Evolutionary conservation across 208 protist species (phyloP).

Genomic region (Trichomonas vaginalis): DNA sequence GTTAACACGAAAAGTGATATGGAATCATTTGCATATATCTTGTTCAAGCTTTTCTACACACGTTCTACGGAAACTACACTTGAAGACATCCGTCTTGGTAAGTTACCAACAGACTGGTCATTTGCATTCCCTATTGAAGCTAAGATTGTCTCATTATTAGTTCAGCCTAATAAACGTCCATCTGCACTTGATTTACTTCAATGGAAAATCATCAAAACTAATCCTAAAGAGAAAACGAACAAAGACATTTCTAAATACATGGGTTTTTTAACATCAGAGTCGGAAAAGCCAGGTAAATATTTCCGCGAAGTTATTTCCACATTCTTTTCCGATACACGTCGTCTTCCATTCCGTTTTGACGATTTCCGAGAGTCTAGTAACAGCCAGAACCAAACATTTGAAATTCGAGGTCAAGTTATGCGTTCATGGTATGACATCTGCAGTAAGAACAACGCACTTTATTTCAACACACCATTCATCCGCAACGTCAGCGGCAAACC

Average conservation of each 20-base stretch:
- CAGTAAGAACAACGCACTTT: background rate
- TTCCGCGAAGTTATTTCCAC: background rate
- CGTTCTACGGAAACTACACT: background rate
- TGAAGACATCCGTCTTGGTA: background rate
- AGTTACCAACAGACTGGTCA: background rate
- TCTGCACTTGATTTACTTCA: background rate
- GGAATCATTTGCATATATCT: background rate
- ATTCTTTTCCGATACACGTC: background rate
- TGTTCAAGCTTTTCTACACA: slow-evolving; percentile 6
- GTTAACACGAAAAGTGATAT: slow-evolving; percentile 3
- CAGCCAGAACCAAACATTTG: background rate
- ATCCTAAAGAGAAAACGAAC: background rate
- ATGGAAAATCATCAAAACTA: background rate
- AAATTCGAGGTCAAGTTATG: background rate
- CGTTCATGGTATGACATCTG: background rate
- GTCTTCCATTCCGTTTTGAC: background rate
- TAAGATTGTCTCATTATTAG: background rate
- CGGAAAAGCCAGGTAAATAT: no score
- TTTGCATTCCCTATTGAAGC: background rate
- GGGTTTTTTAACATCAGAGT: background rate
- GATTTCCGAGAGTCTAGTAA: background rate
- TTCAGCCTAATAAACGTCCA: background rate
- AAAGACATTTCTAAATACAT: background rate
- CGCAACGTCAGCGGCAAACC: background rate
- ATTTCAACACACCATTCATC: background rate